Percentiles rank a stretch among this genome's conserved stretches.
phyloP scores from a whole-genome alignment of 345 rosid species.

The Citrus inodora region DNA sequence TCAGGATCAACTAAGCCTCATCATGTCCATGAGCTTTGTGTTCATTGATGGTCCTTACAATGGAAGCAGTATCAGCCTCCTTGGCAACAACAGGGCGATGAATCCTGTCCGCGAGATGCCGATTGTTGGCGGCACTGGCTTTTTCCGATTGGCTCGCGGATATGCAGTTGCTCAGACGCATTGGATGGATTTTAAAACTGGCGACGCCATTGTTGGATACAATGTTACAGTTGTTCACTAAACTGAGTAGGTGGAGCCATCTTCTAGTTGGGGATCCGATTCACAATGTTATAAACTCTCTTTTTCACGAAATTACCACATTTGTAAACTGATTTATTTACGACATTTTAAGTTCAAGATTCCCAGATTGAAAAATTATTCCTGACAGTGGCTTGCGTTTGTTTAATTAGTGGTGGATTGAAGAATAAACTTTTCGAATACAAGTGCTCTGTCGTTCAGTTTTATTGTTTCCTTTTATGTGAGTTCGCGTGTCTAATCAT shows the following conservation, averaged over 20 bases:
- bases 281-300: too few relatives aligned
- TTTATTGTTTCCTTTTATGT: background rate
- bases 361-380: too few relatives aligned
- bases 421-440: too few relatives aligned
- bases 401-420: background rate
- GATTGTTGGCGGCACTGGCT: constrained; percentile 23
- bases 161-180: constrained; percentile 19
- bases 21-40: constrained; percentile 10
- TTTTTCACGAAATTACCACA: too few relatives aligned
- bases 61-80: constrained; percentile 5
- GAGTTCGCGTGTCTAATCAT: background rate
- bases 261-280: too few relatives aligned
- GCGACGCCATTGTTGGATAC: constrained; percentile 31
- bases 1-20: background rate
- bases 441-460: too few relatives aligned
- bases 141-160: constrained; percentile 27
- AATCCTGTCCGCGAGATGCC: constrained; percentile 17
- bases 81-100: constrained; percentile 1
- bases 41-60: background rate
- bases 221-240: constrained; percentile 14
- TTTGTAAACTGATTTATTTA: too few relatives aligned
- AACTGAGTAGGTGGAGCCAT: too few relatives aligned
- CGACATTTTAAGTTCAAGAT: too few relatives aligned
- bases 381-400: too few relatives aligned
- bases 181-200: background rate